A percentile compares a stretch with the other conserved stretches of the same genome.
phyloP scores from a whole-genome alignment of 768 basidiomycete species.

The Tulasnella sp. region DNA sequence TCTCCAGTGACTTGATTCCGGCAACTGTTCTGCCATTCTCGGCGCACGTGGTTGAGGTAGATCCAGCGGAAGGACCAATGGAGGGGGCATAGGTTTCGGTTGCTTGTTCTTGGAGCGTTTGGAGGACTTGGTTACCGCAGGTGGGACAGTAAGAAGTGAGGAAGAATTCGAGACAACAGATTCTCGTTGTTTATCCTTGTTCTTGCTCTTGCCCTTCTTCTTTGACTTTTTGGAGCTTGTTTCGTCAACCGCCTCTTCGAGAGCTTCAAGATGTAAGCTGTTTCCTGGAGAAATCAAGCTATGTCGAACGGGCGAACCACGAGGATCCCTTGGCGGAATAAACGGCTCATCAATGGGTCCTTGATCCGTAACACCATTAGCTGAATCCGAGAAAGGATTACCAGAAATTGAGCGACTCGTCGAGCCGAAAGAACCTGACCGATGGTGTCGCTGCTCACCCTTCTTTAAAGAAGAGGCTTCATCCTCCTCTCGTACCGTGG shows the following conservation, averaged over 20 bases:
- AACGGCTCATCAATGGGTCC: too few species aligned
- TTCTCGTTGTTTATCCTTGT: neutral
- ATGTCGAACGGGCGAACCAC: too few species aligned
- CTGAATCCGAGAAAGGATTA: too few species aligned
- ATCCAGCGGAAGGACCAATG: constrained; percentile 6
- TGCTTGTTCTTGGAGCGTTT: neutral
- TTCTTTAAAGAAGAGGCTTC: constrained; percentile 6
- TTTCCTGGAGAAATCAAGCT: too few species aligned
- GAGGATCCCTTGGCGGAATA: too few species aligned
- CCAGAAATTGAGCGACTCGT: too few species aligned
- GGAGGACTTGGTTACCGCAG: neutral
- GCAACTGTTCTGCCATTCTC: constrained; percentile 11
- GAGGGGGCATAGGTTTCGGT: neutral
- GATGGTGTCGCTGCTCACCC: too few species aligned
- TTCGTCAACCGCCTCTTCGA: neutral
- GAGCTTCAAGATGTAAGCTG: neutral
- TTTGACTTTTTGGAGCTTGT: neutral
- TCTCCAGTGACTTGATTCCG: constrained; percentile 10
- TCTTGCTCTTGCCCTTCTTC: neutral
- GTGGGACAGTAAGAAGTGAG: too few species aligned
- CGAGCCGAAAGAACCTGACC: too few species aligned
- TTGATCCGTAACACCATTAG: too few species aligned
- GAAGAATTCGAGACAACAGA: too few species aligned
- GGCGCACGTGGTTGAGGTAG: constrained; percentile 10
- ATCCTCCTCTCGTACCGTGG: neutral